Percentiles rank a stretch among this genome's conserved stretches.
Conservation (phyloP, 202 grass and related monocot species). For the Saccharum hybrid region DNA sequence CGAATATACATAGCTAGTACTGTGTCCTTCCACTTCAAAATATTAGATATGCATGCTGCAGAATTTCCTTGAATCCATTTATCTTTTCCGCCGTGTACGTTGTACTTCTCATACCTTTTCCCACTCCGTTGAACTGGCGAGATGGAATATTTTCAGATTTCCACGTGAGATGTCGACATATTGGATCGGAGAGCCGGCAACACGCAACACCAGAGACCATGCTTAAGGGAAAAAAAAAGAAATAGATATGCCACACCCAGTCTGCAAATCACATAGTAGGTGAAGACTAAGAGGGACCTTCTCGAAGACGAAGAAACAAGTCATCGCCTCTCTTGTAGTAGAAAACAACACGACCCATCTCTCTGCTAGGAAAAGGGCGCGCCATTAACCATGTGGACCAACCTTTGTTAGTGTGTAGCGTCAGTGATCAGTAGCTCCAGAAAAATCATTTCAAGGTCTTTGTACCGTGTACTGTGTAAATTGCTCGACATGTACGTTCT, state of each 20-base stretch:
- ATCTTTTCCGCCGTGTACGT: slow-evolving; percentile 11
- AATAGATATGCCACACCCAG: not conserved
- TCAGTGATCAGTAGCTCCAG: slow-evolving; percentile 17
- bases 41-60: not conserved
- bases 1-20: not conserved
- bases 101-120: slow-evolving; percentile 13
- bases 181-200: not conserved
- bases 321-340: slow-evolving; percentile 20
- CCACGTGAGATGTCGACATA: slow-evolving; percentile 47
- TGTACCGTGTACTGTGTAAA: slow-evolving; percentile 40
- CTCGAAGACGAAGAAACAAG: slow-evolving; percentile 54
- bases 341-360: slow-evolving; percentile 29
- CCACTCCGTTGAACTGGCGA: slow-evolving; percentile 14
- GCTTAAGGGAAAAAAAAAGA: slow-evolving; percentile 5
- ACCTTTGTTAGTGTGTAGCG: slow-evolving; percentile 39
- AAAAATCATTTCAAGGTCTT: slow-evolving; percentile 29
- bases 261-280: slow-evolving; percentile 37
- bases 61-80: slow-evolving; percentile 5
- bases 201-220: not conserved
- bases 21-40: not conserved
- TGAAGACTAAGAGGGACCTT: slow-evolving; percentile 52
- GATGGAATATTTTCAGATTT: slow-evolving; percentile 36
- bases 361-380: slow-evolving; percentile 9
- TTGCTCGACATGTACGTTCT: slow-evolving; percentile 16
- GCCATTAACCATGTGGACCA: slow-evolving; percentile 44